Conservation (phyloP, 129 eudicot species). For the Silybum marianum region DNA sequence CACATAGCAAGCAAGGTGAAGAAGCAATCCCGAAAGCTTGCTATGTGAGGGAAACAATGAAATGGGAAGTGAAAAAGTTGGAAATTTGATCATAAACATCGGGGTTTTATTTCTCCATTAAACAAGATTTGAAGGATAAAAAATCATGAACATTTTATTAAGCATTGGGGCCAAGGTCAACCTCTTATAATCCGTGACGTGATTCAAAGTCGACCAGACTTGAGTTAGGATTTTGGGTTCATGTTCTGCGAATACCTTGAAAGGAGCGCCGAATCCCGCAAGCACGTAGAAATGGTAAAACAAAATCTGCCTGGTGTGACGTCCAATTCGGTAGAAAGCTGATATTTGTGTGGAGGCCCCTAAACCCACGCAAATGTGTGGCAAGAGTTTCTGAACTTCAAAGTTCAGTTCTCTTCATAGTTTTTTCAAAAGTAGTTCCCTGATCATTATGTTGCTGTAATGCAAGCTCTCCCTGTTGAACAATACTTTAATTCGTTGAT, state of each 20-base stretch:
- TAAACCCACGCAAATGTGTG: slow-evolving; percentile 43
- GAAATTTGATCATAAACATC: slow-evolving; percentile 9
- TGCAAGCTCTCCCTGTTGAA: slow-evolving; percentile 60
- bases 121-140: slow-evolving; percentile 40
- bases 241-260: slow-evolving; percentile 60
- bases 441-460: slow-evolving; percentile 45
- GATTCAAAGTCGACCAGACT: slow-evolving; percentile 31
- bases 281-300: slow-evolving; percentile 14
- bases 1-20: slow-evolving; percentile 50
- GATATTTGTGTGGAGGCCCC: slow-evolving; percentile 44
- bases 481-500: slow-evolving; percentile 61
- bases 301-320: slow-evolving; percentile 70
- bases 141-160: slow-evolving; percentile 61
- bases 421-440: slow-evolving; percentile 63
- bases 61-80: slow-evolving; percentile 27
- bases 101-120: slow-evolving; percentile 48
- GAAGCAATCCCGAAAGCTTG: slow-evolving; percentile 36
- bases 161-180: slow-evolving; percentile 81
- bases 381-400: slow-evolving; percentile 50
- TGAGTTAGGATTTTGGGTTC: slow-evolving; percentile 71
- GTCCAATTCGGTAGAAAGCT: slow-evolving; percentile 47
- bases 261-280: slow-evolving; percentile 34
- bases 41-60: slow-evolving; percentile 42
- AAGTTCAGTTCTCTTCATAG: slow-evolving; percentile 54
- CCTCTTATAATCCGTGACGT: slow-evolving; percentile 63